These are phyloP conservation scores for Amanita jacksonii DNA, from an alignment of 768 basidiomycete genomes.

Conservation along the genomic window DNA sequence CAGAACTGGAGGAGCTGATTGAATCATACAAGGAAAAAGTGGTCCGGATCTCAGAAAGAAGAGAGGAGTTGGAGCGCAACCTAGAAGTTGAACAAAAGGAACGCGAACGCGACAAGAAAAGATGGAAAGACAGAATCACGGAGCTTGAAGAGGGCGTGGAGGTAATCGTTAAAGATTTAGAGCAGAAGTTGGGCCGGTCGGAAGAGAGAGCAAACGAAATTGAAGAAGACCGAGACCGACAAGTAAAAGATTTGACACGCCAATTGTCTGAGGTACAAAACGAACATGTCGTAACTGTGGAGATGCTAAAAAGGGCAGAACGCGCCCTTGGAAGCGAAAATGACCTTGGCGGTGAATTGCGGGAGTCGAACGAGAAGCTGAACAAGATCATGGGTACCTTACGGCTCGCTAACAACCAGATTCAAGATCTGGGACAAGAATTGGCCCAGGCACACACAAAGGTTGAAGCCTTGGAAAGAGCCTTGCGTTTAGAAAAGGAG, in stretches of 20 bases:
- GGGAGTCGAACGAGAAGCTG: conserved; percentile 54
- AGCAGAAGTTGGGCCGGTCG: conserved; percentile 41
- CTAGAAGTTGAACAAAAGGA: conserved; percentile 48
- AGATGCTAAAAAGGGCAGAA: conserved; percentile 59
- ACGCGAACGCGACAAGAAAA: conserved; percentile 54
- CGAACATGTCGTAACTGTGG: conserved; percentile 46
- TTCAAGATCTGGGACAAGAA: conserved; percentile 56
- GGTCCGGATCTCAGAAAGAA: conserved; percentile 35
- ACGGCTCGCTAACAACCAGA: conserved; percentile 46
- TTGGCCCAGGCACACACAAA: conserved; percentile 39
- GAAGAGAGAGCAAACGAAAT: conserved; percentile 35
- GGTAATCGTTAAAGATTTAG: conserved; percentile 56
- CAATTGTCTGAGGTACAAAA: conserved; percentile 34
- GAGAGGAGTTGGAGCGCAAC: conserved; percentile 33
- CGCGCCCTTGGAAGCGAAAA: conserved; percentile 49
- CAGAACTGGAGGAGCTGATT: conserved; percentile 43
- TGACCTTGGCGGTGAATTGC: conserved; percentile 60
- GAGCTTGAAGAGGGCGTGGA: conserved; percentile 67
- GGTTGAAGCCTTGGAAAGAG: conserved; percentile 47
- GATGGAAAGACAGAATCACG: conserved; percentile 61
- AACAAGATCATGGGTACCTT: conserved; percentile 48
- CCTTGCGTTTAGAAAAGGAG: conserved; percentile 44
- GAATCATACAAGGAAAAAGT: conserved; percentile 40
- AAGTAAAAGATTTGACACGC: conserved; percentile 37
- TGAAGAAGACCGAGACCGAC: conserved; percentile 26